These are phyloP conservation scores for Psophocarpus tetragonolobus DNA, from an alignment of 306 rosid species.

Conservation along the genomic window DNA sequence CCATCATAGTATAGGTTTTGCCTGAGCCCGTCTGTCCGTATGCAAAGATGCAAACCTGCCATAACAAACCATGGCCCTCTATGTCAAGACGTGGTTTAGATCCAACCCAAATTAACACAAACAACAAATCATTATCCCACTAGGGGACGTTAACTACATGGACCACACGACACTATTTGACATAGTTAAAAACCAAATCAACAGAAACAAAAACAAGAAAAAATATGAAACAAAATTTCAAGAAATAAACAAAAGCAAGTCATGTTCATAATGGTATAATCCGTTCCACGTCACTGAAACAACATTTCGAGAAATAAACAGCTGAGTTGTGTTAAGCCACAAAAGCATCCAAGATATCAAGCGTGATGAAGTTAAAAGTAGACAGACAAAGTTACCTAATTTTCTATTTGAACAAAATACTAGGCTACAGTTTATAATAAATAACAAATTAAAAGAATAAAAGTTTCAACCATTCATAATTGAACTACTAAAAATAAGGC, in stretches of 20 bases:
- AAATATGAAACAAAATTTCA: not conserved
- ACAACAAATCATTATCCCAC: too few relatives aligned
- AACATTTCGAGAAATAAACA: not conserved
- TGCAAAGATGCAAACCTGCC: slow-evolving; percentile 95
- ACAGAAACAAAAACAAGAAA: not conserved
- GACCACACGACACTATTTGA: too few relatives aligned
- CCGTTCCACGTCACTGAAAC: slow-evolving; percentile 1
- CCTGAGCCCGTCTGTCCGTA: slow-evolving; percentile 99
- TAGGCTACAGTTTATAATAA: not conserved
- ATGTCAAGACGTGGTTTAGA: slow-evolving; percentile 5
- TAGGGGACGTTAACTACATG: too few relatives aligned
- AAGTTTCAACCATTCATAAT: not conserved
- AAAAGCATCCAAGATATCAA: slow-evolving; percentile 3
- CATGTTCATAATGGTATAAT: not conserved
- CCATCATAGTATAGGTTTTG: slow-evolving; percentile 95
- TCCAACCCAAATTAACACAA: not conserved
- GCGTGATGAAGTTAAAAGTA: not conserved
- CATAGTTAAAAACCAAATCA: too few relatives aligned
- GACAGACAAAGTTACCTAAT: not conserved
- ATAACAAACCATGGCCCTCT: slow-evolving; percentile 31
- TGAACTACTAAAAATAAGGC: not conserved
- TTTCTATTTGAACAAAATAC: not conserved
- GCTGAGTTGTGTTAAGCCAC: not conserved
- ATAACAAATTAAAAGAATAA: not conserved
- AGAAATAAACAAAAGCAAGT: not conserved